Conservation (phyloP, 2,329 filamentous ascomycete species). For the Daldinia eschscholtzii region DNA sequence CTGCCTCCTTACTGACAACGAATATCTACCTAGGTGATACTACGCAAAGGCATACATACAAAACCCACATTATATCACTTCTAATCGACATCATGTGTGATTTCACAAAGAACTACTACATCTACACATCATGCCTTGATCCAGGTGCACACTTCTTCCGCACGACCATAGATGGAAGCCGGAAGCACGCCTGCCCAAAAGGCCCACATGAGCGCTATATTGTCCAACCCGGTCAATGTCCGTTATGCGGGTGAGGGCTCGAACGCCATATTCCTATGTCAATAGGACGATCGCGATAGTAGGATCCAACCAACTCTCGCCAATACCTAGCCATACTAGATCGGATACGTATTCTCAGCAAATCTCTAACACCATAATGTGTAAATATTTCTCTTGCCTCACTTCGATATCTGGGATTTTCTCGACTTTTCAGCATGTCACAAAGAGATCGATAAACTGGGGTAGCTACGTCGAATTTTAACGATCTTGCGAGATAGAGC, state of each 20-base stretch:
- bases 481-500: conserved; percentile 28
- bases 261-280: conserved; percentile 12
- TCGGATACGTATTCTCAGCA: conserved; percentile 21
- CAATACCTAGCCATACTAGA: conserved; percentile 10
- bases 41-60: conserved; percentile 19
- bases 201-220: conserved; percentile 82
- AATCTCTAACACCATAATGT: conserved; percentile 27
- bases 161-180: conserved; percentile 75
- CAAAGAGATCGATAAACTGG: conserved; percentile 40
- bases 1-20: conserved; percentile 21
- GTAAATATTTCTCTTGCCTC: conserved; percentile 30
- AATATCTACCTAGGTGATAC: conserved; percentile 9
- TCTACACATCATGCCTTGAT: conserved; percentile 78
- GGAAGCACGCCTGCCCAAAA: conserved; percentile 68
- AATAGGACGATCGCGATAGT: conserved; percentile 16
- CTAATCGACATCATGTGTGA: conserved; percentile 63
- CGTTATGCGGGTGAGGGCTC: conserved; percentile 59
- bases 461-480: conserved; percentile 30
- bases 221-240: conserved; percentile 73
- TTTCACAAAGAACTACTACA: conserved; percentile 82
- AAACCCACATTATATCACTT: conserved; percentile 19
- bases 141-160: conserved; percentile 78
- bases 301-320: conserved; percentile 6
- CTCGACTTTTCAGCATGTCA: conserved; percentile 31
- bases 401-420: conserved; percentile 19